Evolutionary conservation across 257 asterid species (phyloP), one percentile per base, ranked within the genome.

Genomic region (Echium plantagineum): DNA sequence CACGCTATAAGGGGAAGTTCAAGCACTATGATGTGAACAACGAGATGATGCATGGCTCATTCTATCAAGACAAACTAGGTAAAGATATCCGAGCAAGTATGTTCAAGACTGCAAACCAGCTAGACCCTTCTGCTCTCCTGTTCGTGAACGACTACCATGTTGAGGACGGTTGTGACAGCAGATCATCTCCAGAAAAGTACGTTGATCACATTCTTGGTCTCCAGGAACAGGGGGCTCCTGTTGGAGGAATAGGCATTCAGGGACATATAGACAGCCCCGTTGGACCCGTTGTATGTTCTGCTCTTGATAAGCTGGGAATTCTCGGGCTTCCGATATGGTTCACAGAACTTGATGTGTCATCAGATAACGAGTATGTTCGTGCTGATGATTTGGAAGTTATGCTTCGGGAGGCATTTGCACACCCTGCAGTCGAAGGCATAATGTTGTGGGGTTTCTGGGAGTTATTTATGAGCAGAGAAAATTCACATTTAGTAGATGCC

Each of bases 381-480:
- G 97, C 94, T 1, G 97, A 90, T 8, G 97, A 85, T 63, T 59
- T 83, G 69, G 97, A 85, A 66, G 95, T 87, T 17, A 85, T 90
- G 95, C 78, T 90, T 6, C 77, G 93, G n/a, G 97, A 90, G 68
- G 83, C 80, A 54, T 90, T 70, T 63, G 97, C 97, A 9, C 97
- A 90, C 72, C 96, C 97, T 13, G 84, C 97, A 0, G 94, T 90
- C 7, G 97, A 86, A 15, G 97, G 97, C 6, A 71, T 90, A 1
- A 66, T 86, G 83, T 22, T 90, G 67, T 85, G 95, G 96, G 96
- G 98, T 12, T 87, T 90, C 54, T 90, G 98, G 98, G 96, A 90
- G 81, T 59, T 87, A 61, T 79, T 80, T 55, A 87, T 85, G 98
- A 85, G 94, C 64, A 69, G 98, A 19, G 78, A 80, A 15, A 79